Evolutionary conservation across 352 stramenopile species (phyloP), one percentile per base, ranked within the genome.

Genomic region (Phytophthora citricola): DNA sequence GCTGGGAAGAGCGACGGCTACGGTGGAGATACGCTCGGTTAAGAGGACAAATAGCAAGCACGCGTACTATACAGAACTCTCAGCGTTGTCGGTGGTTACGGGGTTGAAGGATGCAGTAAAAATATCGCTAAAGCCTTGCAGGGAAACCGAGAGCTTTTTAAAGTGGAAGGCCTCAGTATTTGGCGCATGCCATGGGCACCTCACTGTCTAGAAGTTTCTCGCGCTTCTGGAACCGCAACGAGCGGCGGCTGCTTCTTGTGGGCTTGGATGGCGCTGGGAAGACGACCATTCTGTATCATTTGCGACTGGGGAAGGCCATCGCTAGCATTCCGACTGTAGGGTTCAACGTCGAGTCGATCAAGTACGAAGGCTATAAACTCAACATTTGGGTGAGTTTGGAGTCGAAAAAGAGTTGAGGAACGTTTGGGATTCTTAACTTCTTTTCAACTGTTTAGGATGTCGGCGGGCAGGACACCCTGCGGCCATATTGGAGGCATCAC

Each of bases 1-100:
- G 96, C 91, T 22, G 94, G 95, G 59, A 89, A 91, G 43, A 93
- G 85, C 56, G 87, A 91, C 52, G 94, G 95, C 41, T 98, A 98
- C 65, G 97, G 96, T 27, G 97, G 96, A 63, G 97, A 99, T 76
- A 79, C 85, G n/a, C 77, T 95, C 39, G 87, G 87, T 36, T 93
- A 84, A 57, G 4, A 17, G 44, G 36, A 44, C 17, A 49, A 27
- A 51, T 52, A 27, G 17, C 26, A 53, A 59, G 17, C 24, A 63
- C 58, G 60, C 48, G 61, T 36, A 36, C 31, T 36, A 36, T 36
- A 2, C 26, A 29, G 20, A 26, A 17, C 11, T 40, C 9, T 46
- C 34, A 40, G 38, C 38, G n/a, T 43, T 43, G 38, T 43, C 38
- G n/a, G 31, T 66, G 56, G 52, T 69, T 67, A 66, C 51, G 31